Base-by-base conservation (phyloP, 2,329 filamentous ascomycete genomes). In the Fusarium bactridioides region DNA sequence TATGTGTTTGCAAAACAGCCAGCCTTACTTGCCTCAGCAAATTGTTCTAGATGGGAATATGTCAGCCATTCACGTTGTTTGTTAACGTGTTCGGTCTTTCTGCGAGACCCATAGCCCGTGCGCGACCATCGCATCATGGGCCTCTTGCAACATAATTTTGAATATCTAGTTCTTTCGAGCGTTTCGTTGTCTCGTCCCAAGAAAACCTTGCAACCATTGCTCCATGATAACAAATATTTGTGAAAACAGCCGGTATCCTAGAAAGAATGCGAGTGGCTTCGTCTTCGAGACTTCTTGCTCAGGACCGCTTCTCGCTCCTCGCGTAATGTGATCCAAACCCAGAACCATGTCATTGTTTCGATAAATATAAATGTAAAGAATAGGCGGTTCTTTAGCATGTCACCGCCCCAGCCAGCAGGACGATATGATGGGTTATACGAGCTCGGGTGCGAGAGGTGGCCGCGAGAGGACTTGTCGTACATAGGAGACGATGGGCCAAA, bases 331-430 rank as follows among this genome's bases (percentile, higher is more conserved):
- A 91, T 86, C 86, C 90, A 94, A 29, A 89, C 90, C 94, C 94
- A 97, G 81, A 97, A 94, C 94, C 94, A 97, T 69, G 88, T 88
- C 74, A 94, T 86, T 80, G 94, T 89, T 84, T 98, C 95, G 78
- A 97, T 79, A 77, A 97, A 96, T 13, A 90, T 90, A 82, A 94
- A 96, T 1, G 92, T 91, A 79, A 98, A 97, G 44, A 97, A 89
- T 44, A 97, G 84, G 56, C 94, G 89, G 79, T 97, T 97, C 84
- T 95, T 94, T 76, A 97, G 82, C 29, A 89, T 88, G 70, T 94
- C 91, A 55, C 89, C 85, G 70, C 83, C 90, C 86, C 81, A 87
- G 78, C 80, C 77, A 54, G 80, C 78, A 38, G 83, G 80, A 57
- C 79, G 67, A 70, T 84, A 83, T 33, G 77, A 65, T 19, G 81